phyloP scores from a whole-genome alignment of 2,329 filamentous ascomycete species.

The Chaetomium globosum region DNA sequence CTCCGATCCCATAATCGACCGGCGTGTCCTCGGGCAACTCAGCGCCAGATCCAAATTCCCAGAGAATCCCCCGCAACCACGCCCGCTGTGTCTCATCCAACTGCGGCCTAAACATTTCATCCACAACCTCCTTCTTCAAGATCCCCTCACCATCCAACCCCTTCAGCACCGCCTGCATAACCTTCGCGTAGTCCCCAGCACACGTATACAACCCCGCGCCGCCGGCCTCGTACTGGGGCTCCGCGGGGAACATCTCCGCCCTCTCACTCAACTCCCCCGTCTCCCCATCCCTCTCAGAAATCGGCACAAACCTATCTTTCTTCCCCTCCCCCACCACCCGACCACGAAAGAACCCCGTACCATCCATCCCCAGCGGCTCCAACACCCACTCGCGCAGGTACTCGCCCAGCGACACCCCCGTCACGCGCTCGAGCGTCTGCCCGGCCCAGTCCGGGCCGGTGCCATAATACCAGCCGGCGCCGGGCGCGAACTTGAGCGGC shows the following conservation, averaged over 20 bases:
- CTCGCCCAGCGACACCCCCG: constrained; percentile 42
- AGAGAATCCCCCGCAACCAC: constrained; percentile 33
- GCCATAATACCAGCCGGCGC: constrained; percentile 55
- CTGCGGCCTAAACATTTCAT: constrained; percentile 48
- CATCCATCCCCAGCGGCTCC: constrained; percentile 37
- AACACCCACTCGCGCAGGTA: constrained; percentile 38
- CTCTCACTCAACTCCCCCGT: constrained; percentile 21
- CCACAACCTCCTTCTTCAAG: constrained; percentile 39
- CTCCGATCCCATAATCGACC: constrained; percentile 47
- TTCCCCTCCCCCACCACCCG: constrained; percentile 14
- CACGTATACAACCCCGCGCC: constrained; percentile 50
- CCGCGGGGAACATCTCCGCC: constrained; percentile 32
- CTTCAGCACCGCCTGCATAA: constrained; percentile 43
- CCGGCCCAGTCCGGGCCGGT: constrained; percentile 53
- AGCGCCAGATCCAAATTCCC: constrained; percentile 38
- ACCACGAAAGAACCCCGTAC: constrained; percentile 35
- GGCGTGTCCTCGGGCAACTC: constrained; percentile 43
- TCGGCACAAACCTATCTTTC: constrained; percentile 25
- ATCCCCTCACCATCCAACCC: constrained; percentile 34
- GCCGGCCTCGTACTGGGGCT: constrained; percentile 47
- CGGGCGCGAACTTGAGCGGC: constrained; percentile 51
- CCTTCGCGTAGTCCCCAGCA: constrained; percentile 45
- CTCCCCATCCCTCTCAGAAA: constrained; percentile 29
- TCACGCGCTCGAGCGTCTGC: constrained; percentile 47
- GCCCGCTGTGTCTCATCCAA: constrained; percentile 41